Conservation (phyloP, 306 rosid genomes). For the Quercus wislizeni region DNA sequence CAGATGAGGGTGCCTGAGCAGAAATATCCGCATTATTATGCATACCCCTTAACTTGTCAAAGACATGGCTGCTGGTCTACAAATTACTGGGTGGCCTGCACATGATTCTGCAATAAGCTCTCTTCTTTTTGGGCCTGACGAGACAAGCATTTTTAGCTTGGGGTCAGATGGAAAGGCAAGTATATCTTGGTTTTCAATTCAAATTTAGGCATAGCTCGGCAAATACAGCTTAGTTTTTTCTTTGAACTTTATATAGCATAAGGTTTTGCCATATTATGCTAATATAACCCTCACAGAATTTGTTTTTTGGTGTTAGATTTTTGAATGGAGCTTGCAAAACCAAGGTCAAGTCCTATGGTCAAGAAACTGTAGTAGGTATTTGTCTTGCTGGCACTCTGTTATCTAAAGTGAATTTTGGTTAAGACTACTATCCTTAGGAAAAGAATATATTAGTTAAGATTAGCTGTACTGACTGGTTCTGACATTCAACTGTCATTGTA, state of each 20-base stretch:
- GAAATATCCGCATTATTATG: constrained; percentile 1
- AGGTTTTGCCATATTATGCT: neutral
- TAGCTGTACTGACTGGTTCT: neutral
- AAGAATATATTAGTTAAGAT: neutral
- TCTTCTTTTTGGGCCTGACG: constrained; percentile 93
- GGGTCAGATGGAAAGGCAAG: constrained; percentile 94
- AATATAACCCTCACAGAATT: constrained; percentile 1
- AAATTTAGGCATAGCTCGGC: constrained; percentile 9
- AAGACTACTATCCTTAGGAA: neutral
- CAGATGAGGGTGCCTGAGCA: neutral
- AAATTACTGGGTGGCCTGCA: constrained; percentile 99
- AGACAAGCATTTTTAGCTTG: constrained; percentile 92
- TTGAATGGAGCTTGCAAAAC: constrained; percentile 98
- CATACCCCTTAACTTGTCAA: constrained; percentile 52
- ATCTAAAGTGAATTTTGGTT: neutral
- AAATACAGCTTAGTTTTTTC: neutral
- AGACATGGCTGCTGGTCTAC: constrained; percentile 96
- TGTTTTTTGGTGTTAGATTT: constrained; percentile 51
- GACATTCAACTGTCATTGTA: neutral
- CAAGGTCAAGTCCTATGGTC: constrained; percentile 97
- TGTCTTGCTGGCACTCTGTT: constrained; percentile 14
- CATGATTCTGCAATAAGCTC: constrained; percentile 95
- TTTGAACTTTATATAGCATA: neutral
- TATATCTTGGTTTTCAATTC: neutral
- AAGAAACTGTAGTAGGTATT: constrained; percentile 72